Evolutionary conservation across 2,329 filamentous ascomycete genomes (phyloP), one percentile per base, ranked within the genome.

Genomic region (Helicocarpus griseus): DNA sequence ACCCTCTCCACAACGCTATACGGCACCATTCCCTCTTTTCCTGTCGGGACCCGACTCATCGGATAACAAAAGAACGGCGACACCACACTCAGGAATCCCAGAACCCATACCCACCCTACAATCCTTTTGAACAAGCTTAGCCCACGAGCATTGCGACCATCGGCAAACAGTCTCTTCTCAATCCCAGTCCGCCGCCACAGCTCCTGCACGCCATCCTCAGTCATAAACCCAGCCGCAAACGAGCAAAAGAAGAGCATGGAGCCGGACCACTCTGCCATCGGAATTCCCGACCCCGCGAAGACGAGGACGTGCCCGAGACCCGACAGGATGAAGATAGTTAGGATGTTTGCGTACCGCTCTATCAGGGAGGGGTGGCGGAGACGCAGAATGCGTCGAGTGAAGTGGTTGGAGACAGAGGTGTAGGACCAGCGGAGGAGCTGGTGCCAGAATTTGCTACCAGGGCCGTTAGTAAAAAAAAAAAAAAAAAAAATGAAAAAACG

Each of bases 241-340:
- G 55, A 53, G 24, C 47, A 35, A 46, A 66, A 68, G 29, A 63
- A 64, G 2, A 51, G 11, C 24, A 63, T 43, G 0, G 61, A 49
- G 3, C 61, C 57, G 14, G 4, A 7, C 1, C 56, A 59, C 7
- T 48, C 17, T 0, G 58, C 33, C 1, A 47, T 47, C 2, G 58
- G 49, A 1, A 65, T 51, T 1, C 55, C 56, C 9, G 56, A 49
- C 4, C 53, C 19, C 7, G 50, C 31, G 26, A 65, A 57, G 8
- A 52, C 21, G 1, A 58, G 8, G 1, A 57, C 44, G 33, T 67
- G 65, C 17, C 62, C 21, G 1, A 58, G 14, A 0, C 60, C 64
- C 0, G 65, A 68, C 1, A 65, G 19, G 2, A 59, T 48, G 50
- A 67, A 68, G 0, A 65, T 58, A 14, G 64, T 21, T 14, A 64